A percentile compares a stretch with the other conserved stretches of the same genome.
Conservation (phyloP, 805 yeast genomes). For the Cephaloascus fragrans region DNA sequence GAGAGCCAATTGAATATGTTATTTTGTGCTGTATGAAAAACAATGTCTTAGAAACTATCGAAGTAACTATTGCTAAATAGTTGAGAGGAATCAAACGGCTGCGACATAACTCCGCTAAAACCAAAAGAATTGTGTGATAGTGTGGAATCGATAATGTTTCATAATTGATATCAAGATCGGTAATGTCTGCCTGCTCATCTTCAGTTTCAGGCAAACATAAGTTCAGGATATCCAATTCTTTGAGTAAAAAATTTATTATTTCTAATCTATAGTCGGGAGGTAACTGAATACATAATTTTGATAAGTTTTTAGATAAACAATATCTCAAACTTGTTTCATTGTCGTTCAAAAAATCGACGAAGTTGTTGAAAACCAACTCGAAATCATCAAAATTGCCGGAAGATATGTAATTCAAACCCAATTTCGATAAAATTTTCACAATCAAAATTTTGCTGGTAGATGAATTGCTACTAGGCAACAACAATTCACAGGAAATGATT, state of each 20-base stretch:
- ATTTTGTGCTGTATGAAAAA: constrained; percentile 49
- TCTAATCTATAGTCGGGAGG: constrained; percentile 30
- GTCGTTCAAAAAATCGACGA: constrained; percentile 33
- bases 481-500: constrained; percentile 9
- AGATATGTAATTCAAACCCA: constrained; percentile 16
- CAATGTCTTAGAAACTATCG: constrained; percentile 15
- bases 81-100: constrained; percentile 7
- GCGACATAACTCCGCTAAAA: constrained; percentile 39
- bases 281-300: constrained; percentile 32
- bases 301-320: constrained; percentile 55
- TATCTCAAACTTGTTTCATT: constrained; percentile 51
- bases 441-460: constrained; percentile 12
- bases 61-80: constrained; percentile 6
- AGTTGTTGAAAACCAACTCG: constrained; percentile 39
- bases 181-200: not conserved
- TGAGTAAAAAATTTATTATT: constrained; percentile 20
- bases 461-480: not conserved
- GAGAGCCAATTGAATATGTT: constrained; percentile 48
- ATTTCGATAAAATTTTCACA: constrained; percentile 24
- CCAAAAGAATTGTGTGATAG: constrained; percentile 51
- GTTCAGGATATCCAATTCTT: constrained; percentile 18
- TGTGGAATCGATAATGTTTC: constrained; percentile 27
- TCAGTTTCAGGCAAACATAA: constrained; percentile 1
- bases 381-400: constrained; percentile 23
- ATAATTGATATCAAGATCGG: constrained; percentile 10